Conservation (phyloP, 2,329 filamentous ascomycete genomes). For the Trichoderma atroviride region DNA sequence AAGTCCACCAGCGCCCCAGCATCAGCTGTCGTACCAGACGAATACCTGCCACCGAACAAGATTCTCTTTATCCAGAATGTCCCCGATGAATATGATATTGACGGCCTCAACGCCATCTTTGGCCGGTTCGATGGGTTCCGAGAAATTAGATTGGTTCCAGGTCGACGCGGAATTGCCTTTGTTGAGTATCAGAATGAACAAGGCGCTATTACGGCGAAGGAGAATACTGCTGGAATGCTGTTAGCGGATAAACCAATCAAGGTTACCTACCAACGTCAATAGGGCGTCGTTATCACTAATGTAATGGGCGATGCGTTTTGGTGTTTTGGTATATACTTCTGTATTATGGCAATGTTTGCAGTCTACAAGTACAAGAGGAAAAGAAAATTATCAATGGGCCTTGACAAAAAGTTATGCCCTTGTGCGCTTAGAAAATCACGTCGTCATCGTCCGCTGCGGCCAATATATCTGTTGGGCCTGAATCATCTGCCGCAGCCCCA, state of each 20-base stretch:
- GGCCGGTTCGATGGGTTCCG: slow-evolving; percentile 90
- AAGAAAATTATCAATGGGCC: slow-evolving; percentile 19
- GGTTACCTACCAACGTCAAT: slow-evolving; percentile 95
- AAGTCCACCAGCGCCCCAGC: slow-evolving; percentile 72
- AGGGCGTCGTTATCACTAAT: slow-evolving; percentile 30
- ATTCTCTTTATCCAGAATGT: slow-evolving; percentile 93
- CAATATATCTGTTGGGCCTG: slow-evolving; percentile 63
- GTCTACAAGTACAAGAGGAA: slow-evolving; percentile 12
- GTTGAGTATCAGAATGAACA: slow-evolving; percentile 93
- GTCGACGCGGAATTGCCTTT: slow-evolving; percentile 86
- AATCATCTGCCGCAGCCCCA: slow-evolving; percentile 44
- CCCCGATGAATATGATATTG: slow-evolving; percentile 82
- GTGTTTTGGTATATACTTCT: slow-evolving; percentile 2
- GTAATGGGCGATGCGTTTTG: slow-evolving; percentile 6
- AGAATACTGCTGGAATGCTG: slow-evolving; percentile 83
- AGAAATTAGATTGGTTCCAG: slow-evolving; percentile 87
- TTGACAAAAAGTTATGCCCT: neutral
- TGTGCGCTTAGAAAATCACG: slow-evolving; percentile 73
- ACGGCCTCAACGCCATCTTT: slow-evolving; percentile 79
- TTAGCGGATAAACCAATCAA: slow-evolving; percentile 80
- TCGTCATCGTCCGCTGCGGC: slow-evolving; percentile 79
- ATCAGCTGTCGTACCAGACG: slow-evolving; percentile 83
- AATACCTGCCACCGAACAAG: slow-evolving; percentile 97
- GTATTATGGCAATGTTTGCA: neutral
- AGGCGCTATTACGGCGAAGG: slow-evolving; percentile 90